Evolutionary conservation across 805 yeast species (phyloP).

Genomic region (Candida coquimbonensis): DNA sequence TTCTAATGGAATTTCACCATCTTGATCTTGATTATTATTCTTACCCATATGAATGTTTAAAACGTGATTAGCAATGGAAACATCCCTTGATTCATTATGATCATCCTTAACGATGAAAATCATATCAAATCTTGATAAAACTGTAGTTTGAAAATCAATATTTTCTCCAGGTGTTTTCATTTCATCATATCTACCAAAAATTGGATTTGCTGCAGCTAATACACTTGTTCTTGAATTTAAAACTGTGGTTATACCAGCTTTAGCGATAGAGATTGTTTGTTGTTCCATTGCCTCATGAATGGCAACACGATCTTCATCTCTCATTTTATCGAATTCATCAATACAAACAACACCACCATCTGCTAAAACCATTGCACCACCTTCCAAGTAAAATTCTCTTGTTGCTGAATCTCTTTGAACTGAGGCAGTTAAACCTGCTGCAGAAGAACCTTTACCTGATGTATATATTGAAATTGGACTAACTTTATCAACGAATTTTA

Average conservation of each 20-base stretch:
- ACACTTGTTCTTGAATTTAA: slow-evolving; percentile 95
- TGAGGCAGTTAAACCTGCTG: slow-evolving; percentile 98
- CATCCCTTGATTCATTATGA: slow-evolving; percentile 80
- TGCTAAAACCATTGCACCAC: slow-evolving; percentile 99
- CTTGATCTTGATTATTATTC: slow-evolving; percentile 44
- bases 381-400: slow-evolving; percentile 91
- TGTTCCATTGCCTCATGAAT: slow-evolving; percentile 99
- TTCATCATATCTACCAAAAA: slow-evolving; percentile 94
- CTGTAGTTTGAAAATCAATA: slow-evolving; percentile 95
- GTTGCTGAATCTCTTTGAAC: slow-evolving; percentile 89
- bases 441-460: slow-evolving; percentile 98
- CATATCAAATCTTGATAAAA: slow-evolving; percentile 97
- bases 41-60: slow-evolving; percentile 90
- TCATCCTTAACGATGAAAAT: slow-evolving; percentile 95
- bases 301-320: slow-evolving; percentile 98
- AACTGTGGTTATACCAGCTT: slow-evolving; percentile 97
- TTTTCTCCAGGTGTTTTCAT: slow-evolving; percentile 96
- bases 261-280: slow-evolving; percentile 96
- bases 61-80: slow-evolving; percentile 88
- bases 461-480: slow-evolving; percentile 94
- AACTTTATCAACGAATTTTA: slow-evolving; percentile 91
- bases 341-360: slow-evolving; percentile 99
- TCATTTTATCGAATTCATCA: slow-evolving; percentile 98
- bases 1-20: slow-evolving; percentile 79
- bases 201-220: slow-evolving; percentile 96